Base-by-base conservation (phyloP, 2,329 filamentous ascomycete species). In the Penicillium griseofulvum region DNA sequence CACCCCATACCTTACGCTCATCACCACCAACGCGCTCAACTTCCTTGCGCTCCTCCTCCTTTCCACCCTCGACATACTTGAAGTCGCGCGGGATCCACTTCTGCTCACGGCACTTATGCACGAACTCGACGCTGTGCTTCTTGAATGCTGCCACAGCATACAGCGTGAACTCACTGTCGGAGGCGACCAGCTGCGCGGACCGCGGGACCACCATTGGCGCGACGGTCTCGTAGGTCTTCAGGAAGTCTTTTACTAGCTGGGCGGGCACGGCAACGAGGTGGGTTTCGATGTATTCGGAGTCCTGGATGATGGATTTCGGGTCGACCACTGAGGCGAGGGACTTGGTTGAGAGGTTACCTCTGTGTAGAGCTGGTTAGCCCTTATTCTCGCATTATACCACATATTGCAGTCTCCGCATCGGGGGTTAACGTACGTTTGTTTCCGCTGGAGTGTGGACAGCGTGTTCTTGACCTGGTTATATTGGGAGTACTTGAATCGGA, bases 271-370 rank as follows among this genome's bases (percentile, higher is more conserved):
- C 94, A 63, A 99, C 82, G 29, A 99, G 86, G 72, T 97, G 92
- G 29, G 94, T 97, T 78, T 97, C 91, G 65, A 99, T 87, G 76
- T 96, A 97, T 77, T 99, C 94, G 19, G 92, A 97, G 71, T 96
- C 87, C 74, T 88, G 89, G 61, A 97, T 84, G 41, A 96, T 83
- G 56, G 92, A 77, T 52, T 83, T 80, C 9, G 93, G 91, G 68
- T 93, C 83, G 65, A 99, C 88, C 59, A 97, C 85, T 12, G 91
- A 87, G n/a, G 90, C 86, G 61, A 99, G 87, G 12, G 93, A 97
- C 73, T 93, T 96, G 65, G 92, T 97, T 22, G 92, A 84, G 45
- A 99, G 87, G 73, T 97, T 99, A 61, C 94, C 94, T 49, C 89
- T 93, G 60, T 24, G 54, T 16, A 19, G 11, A 50, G 14, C 16